Conservation (phyloP, 208 protist genomes). For the Angomonas desouzai region DNA sequence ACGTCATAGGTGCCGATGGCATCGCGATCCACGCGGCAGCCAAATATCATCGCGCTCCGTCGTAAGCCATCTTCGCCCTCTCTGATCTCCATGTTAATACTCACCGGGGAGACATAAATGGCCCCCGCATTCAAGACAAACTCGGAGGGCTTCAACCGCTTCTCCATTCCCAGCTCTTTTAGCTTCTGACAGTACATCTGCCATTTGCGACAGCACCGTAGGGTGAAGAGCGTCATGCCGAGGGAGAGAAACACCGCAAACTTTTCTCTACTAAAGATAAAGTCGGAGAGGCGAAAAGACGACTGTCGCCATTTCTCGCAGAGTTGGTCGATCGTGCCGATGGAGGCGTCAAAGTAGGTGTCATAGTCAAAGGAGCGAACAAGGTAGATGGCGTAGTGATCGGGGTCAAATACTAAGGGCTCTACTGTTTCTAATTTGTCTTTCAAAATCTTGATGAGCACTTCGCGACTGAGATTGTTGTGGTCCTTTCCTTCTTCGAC, state of each 20-base stretch:
- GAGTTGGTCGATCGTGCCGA: conserved; percentile 9
- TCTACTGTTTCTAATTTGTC: conserved; percentile 33
- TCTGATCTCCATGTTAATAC: conserved; percentile 36
- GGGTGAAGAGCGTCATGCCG: conserved; percentile 56
- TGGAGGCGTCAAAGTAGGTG: conserved; percentile 36
- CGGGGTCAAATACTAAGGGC: conserved; percentile 24
- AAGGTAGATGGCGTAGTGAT: conserved; percentile 31
- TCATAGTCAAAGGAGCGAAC: conserved; percentile 40
- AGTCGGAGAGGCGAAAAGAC: conserved; percentile 26
- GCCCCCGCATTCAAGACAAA: conserved; percentile 51
- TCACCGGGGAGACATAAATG: conserved; percentile 60
- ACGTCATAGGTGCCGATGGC: background rate
- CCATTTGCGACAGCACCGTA: conserved; percentile 53
- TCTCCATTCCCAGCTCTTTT: conserved; percentile 22
- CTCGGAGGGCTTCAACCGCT: conserved; percentile 43
- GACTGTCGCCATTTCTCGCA: conserved; percentile 15
- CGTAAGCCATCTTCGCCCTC: conserved; percentile 15
- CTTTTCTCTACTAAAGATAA: conserved; percentile 35
- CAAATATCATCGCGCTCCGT: conserved; percentile 21
- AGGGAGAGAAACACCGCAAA: conserved; percentile 50
- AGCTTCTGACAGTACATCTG: conserved; percentile 48
- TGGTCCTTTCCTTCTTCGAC: conserved; percentile 57
- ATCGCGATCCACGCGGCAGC: background rate
- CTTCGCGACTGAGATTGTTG: conserved; percentile 65
- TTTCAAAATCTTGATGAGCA: conserved; percentile 40